Percentiles rank a stretch among this genome's conserved stretches.
Evolutionary conservation across 192 early-diverging fungal species (phyloP).

Genomic region (Coemansia sp.): DNA sequence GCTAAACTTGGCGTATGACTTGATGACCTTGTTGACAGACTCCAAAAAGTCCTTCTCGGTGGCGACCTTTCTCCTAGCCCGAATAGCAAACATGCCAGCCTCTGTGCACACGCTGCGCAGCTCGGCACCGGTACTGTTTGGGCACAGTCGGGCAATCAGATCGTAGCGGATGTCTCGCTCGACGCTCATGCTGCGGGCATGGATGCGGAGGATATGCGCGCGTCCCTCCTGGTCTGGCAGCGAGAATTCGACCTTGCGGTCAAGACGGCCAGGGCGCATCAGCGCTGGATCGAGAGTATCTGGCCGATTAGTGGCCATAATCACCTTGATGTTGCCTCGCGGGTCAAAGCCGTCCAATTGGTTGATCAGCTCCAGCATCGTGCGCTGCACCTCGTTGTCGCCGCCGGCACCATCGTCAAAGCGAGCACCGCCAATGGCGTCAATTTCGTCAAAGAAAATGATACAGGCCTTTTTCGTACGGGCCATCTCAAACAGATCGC

Average conservation of each 20-base stretch:
- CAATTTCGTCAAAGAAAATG: constrained; percentile 99
- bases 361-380: constrained; percentile 99
- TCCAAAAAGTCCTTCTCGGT: constrained; percentile 99
- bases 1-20: constrained; percentile 97
- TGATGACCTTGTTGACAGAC: constrained; percentile 99
- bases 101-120: constrained; percentile 98
- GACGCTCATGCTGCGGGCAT: constrained; percentile 97
- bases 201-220: constrained; percentile 97
- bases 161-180: constrained; percentile 99
- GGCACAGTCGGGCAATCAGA: constrained; percentile 94
- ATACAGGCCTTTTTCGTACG: constrained; percentile 99
- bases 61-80: constrained; percentile 95
- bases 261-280: constrained; percentile 94
- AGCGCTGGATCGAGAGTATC: constrained; percentile 98
- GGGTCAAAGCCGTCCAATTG: constrained; percentile 99
- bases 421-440: constrained; percentile 97
- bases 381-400: constrained; percentile 99
- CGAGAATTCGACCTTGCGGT: constrained; percentile 97
- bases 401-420: constrained; percentile 98
- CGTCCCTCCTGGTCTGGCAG: constrained; percentile 95
- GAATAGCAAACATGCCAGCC: constrained; percentile 99
- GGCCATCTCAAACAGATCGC: constrained; percentile 99
- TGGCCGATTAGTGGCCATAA: constrained; percentile 99
- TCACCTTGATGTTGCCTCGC: constrained; percentile 98
- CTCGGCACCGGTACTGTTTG: constrained; percentile 98